Conservation (phyloP, 306 rosid species). For the Prunus armeniaca region DNA sequence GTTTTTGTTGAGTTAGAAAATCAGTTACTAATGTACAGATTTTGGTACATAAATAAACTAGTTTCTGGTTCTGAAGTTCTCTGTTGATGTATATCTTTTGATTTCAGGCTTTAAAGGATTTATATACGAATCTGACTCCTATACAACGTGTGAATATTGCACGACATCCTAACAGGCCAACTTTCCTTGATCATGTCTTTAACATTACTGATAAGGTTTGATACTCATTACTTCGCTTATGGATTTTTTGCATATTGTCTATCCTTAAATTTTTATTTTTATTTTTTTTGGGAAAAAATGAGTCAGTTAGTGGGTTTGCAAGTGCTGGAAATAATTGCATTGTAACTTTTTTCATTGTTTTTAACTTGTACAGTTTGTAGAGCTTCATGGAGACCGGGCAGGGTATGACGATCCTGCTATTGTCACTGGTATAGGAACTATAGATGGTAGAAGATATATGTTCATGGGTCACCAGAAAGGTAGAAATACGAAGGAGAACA, state of each 20-base stretch:
- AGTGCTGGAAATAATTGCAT: slow-evolving; percentile 22
- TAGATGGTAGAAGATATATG: slow-evolving; percentile 82
- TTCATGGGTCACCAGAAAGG: slow-evolving; percentile 99
- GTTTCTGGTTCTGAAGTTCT: slow-evolving; percentile 11
- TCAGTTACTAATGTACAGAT: not conserved
- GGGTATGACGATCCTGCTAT: slow-evolving; percentile 99
- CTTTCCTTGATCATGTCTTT: slow-evolving; percentile 87
- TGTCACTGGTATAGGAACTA: slow-evolving; percentile 85
- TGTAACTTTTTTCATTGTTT: slow-evolving; percentile 17
- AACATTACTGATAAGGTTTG: slow-evolving; percentile 87
- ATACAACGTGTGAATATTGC: slow-evolving; percentile 82
- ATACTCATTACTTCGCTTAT: slow-evolving; percentile 6
- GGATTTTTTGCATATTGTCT: slow-evolving; percentile 19
- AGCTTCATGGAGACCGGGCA: slow-evolving; percentile 92
- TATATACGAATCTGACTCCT: slow-evolving; percentile 70
- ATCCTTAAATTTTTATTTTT: not conserved
- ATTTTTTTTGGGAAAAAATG: not conserved
- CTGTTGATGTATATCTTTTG: slow-evolving; percentile 21
- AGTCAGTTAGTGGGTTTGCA: slow-evolving; percentile 1
- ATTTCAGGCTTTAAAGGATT: slow-evolving; percentile 72
- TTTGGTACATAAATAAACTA: not conserved
- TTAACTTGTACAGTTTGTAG: slow-evolving; percentile 67
- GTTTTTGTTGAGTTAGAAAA: not conserved
- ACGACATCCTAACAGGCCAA: slow-evolving; percentile 96
- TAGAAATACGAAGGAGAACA: slow-evolving; percentile 91